phyloP scores from a whole-genome alignment of 768 basidiomycete species.

The Lepiota brunneoincarnata region DNA sequence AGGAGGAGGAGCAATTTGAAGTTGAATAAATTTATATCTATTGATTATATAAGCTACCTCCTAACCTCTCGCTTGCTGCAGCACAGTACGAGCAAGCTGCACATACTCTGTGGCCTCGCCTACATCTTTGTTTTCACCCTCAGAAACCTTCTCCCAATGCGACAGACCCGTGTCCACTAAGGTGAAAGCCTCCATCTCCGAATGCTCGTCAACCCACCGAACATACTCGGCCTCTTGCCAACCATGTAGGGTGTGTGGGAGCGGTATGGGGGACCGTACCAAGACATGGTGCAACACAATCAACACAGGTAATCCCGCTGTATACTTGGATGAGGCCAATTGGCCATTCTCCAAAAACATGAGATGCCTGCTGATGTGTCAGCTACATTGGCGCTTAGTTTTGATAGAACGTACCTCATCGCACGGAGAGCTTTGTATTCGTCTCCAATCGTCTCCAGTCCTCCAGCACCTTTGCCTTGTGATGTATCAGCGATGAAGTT shows the following conservation, averaged over 20 bases:
- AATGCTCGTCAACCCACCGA: constrained; percentile 92
- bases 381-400: not conserved
- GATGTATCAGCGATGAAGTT: constrained; percentile 66
- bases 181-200: constrained; percentile 73
- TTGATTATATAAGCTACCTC: constrained; percentile 14
- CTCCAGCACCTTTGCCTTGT: constrained; percentile 52
- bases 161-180: constrained; percentile 77
- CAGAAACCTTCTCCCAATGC: constrained; percentile 75
- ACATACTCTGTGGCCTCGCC: constrained; percentile 58
- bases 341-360: constrained; percentile 83
- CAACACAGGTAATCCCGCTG: constrained; percentile 77
- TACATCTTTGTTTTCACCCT: constrained; percentile 49
- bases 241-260: constrained; percentile 87
- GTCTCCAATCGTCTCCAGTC: constrained; percentile 75
- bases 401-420: constrained; percentile 60
- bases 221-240: constrained; percentile 98
- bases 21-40: too few relatives aligned
- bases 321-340: constrained; percentile 64
- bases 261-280: constrained; percentile 79
- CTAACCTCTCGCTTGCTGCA: constrained; percentile 32
- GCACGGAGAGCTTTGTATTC: constrained; percentile 86
- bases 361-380: constrained; percentile 56
- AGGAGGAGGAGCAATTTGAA: constrained; percentile 6
- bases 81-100: constrained; percentile 62
- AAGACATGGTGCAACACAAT: constrained; percentile 91